phyloP scores from a whole-genome alignment of 441 rosid genomes.

The Adansonia grandidieri region DNA sequence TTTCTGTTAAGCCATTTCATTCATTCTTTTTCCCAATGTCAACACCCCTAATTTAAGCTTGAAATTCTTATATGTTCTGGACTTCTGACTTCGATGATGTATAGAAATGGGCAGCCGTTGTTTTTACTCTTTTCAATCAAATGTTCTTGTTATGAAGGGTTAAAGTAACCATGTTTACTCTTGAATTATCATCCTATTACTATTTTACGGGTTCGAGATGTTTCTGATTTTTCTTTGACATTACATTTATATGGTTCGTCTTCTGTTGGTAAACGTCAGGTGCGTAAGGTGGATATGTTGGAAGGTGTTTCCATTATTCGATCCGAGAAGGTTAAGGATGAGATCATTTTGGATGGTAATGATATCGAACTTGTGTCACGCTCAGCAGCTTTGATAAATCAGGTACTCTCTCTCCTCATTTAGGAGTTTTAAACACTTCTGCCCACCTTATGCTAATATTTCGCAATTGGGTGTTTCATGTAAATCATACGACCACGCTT shows the following conservation, averaged over 20 bases:
- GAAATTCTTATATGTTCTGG: neutral
- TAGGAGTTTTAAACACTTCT: neutral
- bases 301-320: constrained; percentile 72
- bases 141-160: neutral
- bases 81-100: neutral
- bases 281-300: constrained; percentile 85
- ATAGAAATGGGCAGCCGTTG: neutral
- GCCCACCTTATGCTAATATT: neutral
- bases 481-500: neutral
- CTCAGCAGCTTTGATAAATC: constrained; percentile 80
- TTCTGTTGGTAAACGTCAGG: constrained; percentile 43
- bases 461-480: neutral
- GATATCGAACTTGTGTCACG: constrained; percentile 81
- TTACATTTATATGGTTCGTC: neutral
- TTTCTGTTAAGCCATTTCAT: neutral
- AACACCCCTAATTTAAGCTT: neutral
- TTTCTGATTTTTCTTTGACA: neutral
- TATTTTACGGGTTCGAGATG: neutral
- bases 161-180: neutral
- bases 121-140: neutral
- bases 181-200: neutral
- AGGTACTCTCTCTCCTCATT: constrained; percentile 38
- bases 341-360: constrained; percentile 62
- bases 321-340: constrained; percentile 89
- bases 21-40: neutral